phyloP scores from a whole-genome alignment of 1,284 basidiomycete genomes.

The Ganoderma sinense region DNA sequence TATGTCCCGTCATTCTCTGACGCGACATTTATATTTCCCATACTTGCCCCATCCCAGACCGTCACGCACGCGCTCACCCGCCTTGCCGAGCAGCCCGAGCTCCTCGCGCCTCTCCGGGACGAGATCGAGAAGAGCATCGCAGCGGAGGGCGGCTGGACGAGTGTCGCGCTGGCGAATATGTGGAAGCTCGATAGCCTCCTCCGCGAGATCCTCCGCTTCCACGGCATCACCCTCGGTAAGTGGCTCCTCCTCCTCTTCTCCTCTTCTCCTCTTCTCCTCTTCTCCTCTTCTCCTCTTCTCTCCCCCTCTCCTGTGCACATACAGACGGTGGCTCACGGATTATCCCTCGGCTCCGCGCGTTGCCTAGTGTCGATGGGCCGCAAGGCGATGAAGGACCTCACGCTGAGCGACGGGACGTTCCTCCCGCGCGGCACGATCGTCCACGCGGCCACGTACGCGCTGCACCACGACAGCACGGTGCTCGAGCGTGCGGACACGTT shows the following conservation, averaged over 20 bases:
- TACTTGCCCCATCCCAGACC: no score
- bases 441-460: background rate
- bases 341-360: no score
- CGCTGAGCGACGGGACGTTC: slow-evolving; percentile 50
- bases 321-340: background rate
- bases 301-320: no score
- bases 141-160: slow-evolving; percentile 55
- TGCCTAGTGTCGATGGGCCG: slow-evolving; percentile 43
- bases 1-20: no score
- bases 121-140: slow-evolving; percentile 48
- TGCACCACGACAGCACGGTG: slow-evolving; percentile 20
- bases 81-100: slow-evolving; percentile 50
- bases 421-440: slow-evolving; percentile 43
- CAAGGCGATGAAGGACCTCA: slow-evolving; percentile 45
- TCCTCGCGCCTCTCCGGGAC: slow-evolving; percentile 50
- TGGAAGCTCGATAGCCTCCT: slow-evolving; percentile 60
- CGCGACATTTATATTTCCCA: no score
- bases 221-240: slow-evolving; percentile 37
- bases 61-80: slow-evolving; percentile 47
- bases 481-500: slow-evolving; percentile 21
- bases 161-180: slow-evolving; percentile 51
- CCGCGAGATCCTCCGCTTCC: slow-evolving; percentile 51
- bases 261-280: background rate
- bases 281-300: no score
- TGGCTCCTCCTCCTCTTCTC: no score